phyloP scores from a whole-genome alignment of 2,329 filamentous ascomycete species.

The Fusarium annulatum region DNA sequence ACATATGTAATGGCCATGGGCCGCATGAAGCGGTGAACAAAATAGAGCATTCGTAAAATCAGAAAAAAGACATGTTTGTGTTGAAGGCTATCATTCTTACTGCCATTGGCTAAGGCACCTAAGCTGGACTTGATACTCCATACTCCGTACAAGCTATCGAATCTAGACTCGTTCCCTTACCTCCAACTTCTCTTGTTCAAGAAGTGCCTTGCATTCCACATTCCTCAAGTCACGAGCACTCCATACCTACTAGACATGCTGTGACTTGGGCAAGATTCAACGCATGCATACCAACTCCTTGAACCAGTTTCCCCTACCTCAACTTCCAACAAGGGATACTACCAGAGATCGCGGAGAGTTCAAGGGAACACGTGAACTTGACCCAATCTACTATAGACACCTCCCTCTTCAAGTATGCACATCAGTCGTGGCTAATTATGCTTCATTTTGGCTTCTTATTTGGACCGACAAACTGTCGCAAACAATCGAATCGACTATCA shows the following conservation, averaged over 20 bases:
- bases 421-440: slow-evolving; percentile 11
- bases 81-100: not conserved
- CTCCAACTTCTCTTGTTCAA: slow-evolving; percentile 1
- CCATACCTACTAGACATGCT: not conserved
- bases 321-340: not conserved
- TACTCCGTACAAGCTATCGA: not conserved
- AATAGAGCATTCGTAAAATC: not conserved
- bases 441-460: slow-evolving; percentile 26
- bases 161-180: not conserved
- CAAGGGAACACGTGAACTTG: not conserved
- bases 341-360: not conserved
- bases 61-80: not conserved
- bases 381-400: not conserved
- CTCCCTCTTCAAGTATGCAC: not conserved
- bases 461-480: slow-evolving; percentile 11
- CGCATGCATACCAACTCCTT: not conserved
- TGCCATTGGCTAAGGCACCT: not conserved
- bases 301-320: slow-evolving; percentile 1
- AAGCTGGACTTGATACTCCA: not conserved
- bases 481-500: slow-evolving; percentile 28
- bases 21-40: slow-evolving; percentile 16
- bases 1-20: not conserved
- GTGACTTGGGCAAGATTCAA: not conserved
- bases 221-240: slow-evolving; percentile 19
- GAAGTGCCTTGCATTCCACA: slow-evolving; percentile 17